A percentile compares a stretch with the other conserved stretches of the same genome.
phyloP scores from a whole-genome alignment of 148 eudicot genomes.

The Cornus kousa region DNA sequence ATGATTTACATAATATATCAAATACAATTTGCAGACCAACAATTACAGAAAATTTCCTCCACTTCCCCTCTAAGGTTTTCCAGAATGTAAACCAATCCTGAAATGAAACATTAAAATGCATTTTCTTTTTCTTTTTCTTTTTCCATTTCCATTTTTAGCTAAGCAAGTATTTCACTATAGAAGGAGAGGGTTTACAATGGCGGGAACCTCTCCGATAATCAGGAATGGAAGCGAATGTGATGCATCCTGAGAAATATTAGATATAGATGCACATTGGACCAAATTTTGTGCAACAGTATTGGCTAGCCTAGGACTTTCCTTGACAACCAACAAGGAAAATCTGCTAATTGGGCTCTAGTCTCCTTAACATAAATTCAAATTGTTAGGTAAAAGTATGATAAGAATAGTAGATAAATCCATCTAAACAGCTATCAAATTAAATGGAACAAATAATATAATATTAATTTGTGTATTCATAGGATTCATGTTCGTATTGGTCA shows the following conservation, averaged over 20 bases:
- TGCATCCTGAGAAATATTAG: background rate
- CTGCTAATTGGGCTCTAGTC: background rate
- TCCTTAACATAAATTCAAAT: background rate
- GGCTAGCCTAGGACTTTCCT: background rate
- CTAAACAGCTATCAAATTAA: too few species aligned
- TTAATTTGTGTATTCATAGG: too few species aligned
- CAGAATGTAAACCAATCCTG: background rate
- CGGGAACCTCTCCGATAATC: background rate
- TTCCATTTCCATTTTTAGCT: background rate
- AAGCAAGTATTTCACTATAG: background rate
- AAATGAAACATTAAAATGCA: background rate
- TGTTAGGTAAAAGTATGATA: too few species aligned
- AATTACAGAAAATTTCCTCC: background rate
- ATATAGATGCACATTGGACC: background rate
- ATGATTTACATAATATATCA: background rate
- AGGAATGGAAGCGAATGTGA: background rate
- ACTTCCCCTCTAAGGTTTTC: background rate
- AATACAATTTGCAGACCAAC: slow-evolving; percentile 2
- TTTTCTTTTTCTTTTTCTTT: background rate
- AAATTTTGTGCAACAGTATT: background rate
- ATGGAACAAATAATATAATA: too few species aligned
- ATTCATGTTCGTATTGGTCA: too few species aligned
- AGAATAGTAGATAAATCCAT: too few species aligned
- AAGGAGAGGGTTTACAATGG: background rate
- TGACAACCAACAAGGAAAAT: background rate